phyloP scores from a whole-genome alignment of 139 green algal genomes.

The Tetradesmus obliquus region DNA sequence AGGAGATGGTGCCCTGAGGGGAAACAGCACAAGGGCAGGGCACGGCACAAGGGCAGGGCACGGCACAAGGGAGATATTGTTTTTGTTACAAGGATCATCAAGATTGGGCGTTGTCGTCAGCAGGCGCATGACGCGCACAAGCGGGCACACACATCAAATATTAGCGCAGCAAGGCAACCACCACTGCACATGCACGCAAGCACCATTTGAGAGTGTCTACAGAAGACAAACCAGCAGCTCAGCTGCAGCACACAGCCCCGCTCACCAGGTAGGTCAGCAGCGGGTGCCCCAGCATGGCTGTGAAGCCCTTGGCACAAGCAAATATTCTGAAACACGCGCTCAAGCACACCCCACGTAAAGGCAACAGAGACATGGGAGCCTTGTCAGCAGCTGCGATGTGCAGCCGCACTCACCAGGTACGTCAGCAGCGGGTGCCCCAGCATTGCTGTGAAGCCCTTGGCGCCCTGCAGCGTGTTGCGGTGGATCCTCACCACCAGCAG shows the following conservation, averaged over 20 bases:
- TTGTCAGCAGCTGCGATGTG: not conserved
- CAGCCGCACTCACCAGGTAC: conserved; percentile 22
- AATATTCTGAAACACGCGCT: no score
- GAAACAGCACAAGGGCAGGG: not conserved
- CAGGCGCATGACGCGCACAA: no score
- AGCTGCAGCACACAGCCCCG: no score
- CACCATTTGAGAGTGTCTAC: no score
- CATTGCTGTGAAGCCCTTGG: conserved; percentile 22
- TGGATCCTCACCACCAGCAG: conserved; percentile 39
- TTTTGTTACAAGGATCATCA: no score
- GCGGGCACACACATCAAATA: no score
- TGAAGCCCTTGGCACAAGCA: not conserved
- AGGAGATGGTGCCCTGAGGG: conserved; percentile 44
- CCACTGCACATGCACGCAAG: no score
- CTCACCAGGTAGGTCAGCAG: conserved; percentile 35
- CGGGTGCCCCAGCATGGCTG: not conserved
- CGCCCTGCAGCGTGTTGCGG: conserved; percentile 27
- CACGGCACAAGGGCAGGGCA: not conserved
- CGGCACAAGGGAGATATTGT: no score
- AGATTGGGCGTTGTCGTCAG: no score
- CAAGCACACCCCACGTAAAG: no score
- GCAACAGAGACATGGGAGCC: not conserved
- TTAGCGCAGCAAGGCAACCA: no score
- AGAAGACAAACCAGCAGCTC: no score
- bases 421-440: conserved; percentile 15